Conservation (phyloP, 164 flowering plant species). For the Aristolochia fimbriata region DNA sequence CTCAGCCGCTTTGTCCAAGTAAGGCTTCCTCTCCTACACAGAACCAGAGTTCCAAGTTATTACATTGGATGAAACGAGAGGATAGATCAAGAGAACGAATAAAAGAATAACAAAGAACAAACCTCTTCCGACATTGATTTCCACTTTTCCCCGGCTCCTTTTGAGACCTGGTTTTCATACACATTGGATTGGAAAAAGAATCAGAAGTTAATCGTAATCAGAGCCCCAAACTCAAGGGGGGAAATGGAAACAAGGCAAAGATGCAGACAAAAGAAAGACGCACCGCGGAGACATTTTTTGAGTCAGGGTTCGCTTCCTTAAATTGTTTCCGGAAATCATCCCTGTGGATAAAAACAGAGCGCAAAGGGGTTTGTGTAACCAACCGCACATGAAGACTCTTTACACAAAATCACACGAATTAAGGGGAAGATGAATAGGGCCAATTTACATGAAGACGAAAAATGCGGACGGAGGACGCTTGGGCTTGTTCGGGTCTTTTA, state of each 20-base stretch:
- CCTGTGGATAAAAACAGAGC: slow-evolving; percentile 26
- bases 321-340: slow-evolving; percentile 63
- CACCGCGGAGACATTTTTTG: slow-evolving; percentile 51
- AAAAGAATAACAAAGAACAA: slow-evolving; percentile 7
- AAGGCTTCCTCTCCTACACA: slow-evolving; percentile 66
- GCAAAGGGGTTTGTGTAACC: too few relatives aligned
- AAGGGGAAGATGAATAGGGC: not conserved
- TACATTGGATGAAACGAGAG: not conserved
- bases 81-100: not conserved
- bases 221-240: not conserved
- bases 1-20: slow-evolving; percentile 52
- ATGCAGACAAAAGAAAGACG: not conserved
- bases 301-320: slow-evolving; percentile 61
- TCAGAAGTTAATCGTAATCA: not conserved
- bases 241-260: not conserved
- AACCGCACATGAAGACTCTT: too few relatives aligned
- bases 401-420: not conserved
- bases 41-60: too few relatives aligned
- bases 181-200: not conserved
- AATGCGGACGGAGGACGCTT: slow-evolving; percentile 89
- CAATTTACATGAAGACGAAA: slow-evolving; percentile 75
- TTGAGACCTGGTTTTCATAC: slow-evolving; percentile 48
- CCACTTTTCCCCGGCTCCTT: slow-evolving; percentile 84
- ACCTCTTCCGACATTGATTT: slow-evolving; percentile 69
- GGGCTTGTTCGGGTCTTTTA: slow-evolving; percentile 51